phyloP scores from a whole-genome alignment of 2,329 filamentous ascomycete species.

The Paecilomyces dactylethromorphus region DNA sequence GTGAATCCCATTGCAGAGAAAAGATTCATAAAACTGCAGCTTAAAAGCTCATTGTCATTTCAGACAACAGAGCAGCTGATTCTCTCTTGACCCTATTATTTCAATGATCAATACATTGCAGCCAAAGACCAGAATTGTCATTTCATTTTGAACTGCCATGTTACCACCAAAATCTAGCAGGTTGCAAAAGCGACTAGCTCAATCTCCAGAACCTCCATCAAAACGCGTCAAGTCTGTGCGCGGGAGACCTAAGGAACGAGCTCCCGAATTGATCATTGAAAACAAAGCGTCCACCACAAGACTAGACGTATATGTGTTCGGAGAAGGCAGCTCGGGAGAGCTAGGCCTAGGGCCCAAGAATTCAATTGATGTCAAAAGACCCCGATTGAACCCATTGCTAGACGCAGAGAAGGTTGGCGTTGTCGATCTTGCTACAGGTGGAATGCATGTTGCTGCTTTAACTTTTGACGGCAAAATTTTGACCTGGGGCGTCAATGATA shows the following conservation, averaged over 20 bases:
- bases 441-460: conserved; percentile 70
- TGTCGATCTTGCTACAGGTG: conserved; percentile 53
- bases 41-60: not conserved
- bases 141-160: not conserved
- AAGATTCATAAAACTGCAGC: not conserved
- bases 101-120: not conserved
- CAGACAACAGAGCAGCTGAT: not conserved
- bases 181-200: not conserved
- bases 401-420: conserved; percentile 46
- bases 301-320: conserved; percentile 69
- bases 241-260: not conserved
- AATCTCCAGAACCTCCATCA: not conserved
- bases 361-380: not conserved
- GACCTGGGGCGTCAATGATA: conserved; percentile 86
- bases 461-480: conserved; percentile 73
- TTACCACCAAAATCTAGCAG: not conserved
- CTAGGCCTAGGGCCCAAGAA: conserved; percentile 57
- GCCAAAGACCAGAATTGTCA: not conserved
- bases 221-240: not conserved
- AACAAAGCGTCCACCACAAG: conserved; percentile 45
- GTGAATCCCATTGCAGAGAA: not conserved
- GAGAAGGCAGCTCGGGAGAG: conserved; percentile 65
- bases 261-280: conserved; percentile 32
- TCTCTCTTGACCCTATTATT: not conserved
- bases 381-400: conserved; percentile 53